Conservation (phyloP, 768 basidiomycete genomes). For the Neoboletus magnificus region DNA sequence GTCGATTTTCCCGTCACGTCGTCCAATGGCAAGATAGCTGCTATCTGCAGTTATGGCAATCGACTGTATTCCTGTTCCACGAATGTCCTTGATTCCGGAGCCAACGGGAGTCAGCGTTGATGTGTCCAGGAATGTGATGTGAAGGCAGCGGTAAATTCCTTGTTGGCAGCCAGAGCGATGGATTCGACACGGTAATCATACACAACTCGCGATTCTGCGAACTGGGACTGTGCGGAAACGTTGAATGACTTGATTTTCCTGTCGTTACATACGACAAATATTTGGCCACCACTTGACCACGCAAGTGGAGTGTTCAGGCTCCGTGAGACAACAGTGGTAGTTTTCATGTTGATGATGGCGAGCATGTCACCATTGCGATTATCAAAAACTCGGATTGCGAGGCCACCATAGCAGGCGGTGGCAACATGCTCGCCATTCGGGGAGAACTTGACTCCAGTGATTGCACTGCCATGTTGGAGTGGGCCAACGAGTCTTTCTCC, state of each 20-base stretch:
- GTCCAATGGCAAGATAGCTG: neutral
- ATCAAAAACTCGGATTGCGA: neutral
- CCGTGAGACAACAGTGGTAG: no score
- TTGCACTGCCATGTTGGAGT: neutral
- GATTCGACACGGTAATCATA: neutral
- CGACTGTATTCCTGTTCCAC: fast-evolving
- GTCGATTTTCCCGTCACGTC: no score
- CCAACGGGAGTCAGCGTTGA: fast-evolving
- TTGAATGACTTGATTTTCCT: neutral
- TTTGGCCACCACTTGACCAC: neutral
- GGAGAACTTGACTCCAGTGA: neutral
- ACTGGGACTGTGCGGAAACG: neutral
- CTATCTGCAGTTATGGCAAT: neutral
- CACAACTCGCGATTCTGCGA: neutral
- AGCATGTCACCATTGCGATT: neutral
- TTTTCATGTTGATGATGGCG: no score
- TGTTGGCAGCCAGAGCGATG: neutral
- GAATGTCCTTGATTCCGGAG: no score
- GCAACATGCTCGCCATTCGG: no score
- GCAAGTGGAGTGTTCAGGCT: neutral
- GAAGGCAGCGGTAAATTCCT: neutral
- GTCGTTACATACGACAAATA: no score
- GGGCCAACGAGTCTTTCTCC: neutral
- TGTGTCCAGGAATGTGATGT: neutral
- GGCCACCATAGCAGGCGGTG: neutral